phyloP scores from a whole-genome alignment of 2,329 filamentous ascomycete species.

The Fusarium solani-melongenae region DNA sequence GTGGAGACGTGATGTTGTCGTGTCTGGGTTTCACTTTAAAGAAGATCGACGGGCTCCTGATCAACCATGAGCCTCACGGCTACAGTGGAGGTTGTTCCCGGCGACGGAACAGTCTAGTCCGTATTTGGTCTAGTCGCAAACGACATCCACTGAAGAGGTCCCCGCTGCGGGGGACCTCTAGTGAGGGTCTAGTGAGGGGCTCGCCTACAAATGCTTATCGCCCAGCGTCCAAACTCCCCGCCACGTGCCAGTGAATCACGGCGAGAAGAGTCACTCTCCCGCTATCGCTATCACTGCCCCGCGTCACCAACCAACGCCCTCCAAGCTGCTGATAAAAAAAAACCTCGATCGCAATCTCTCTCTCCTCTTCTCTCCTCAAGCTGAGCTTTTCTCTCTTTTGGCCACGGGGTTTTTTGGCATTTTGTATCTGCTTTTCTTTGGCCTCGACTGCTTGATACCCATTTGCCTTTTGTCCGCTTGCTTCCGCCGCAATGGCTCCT shows the following conservation, averaged over 20 bases:
- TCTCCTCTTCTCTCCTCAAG: background rate
- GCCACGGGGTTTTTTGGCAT: background rate
- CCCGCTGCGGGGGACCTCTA: constrained; percentile 26
- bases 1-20: background rate
- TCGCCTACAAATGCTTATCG: constrained; percentile 4
- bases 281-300: background rate
- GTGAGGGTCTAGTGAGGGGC: constrained; percentile 16
- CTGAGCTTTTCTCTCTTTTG: constrained; percentile 2
- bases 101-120: constrained; percentile 2
- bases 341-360: constrained; percentile 18
- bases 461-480: background rate
- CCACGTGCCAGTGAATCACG: background rate
- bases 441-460: constrained; percentile 5
- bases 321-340: constrained; percentile 16
- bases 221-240: background rate
- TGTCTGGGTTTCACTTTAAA: background rate
- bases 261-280: background rate
- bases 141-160: background rate
- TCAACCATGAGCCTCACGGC: constrained; percentile 9
- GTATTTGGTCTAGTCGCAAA: background rate
- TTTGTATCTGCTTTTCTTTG: background rate
- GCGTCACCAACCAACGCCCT: constrained; percentile 10
- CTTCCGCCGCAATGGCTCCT: constrained; percentile 51
- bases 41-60: background rate
- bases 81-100: constrained; percentile 6